Evolutionary conservation across 345 rosid genomes (phyloP).

Genomic region (Arabis hirsuta): DNA sequence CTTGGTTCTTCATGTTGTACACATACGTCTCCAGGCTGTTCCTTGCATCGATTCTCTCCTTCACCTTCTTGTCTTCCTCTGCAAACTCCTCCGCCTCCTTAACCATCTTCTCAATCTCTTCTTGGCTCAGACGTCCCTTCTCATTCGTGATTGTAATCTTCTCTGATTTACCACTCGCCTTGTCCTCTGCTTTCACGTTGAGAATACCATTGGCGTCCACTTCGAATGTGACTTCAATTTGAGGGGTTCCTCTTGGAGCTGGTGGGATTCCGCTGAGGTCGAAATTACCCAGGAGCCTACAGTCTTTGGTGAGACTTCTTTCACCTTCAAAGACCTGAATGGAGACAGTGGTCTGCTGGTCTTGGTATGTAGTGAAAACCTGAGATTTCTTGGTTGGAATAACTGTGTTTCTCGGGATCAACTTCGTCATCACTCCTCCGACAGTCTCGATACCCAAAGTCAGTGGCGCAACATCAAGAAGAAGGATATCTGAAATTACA

Average conservation of each 20-base stretch:
- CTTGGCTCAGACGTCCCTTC: constrained; percentile 94
- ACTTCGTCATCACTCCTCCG: constrained; percentile 98
- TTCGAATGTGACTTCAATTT: constrained; percentile 95
- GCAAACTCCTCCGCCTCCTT: constrained; percentile 95
- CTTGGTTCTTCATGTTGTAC: constrained; percentile 97
- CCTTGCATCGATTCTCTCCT: constrained; percentile 91
- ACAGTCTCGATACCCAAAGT: constrained; percentile 97
- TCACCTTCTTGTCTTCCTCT: constrained; percentile 94
- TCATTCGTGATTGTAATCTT: constrained; percentile 96
- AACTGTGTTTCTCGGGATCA: constrained; percentile 98
- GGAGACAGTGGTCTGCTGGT: constrained; percentile 97
- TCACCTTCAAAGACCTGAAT: constrained; percentile 99
- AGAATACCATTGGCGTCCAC: constrained; percentile 95
- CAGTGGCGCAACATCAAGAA: constrained; percentile 93
- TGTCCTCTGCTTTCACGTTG: constrained; percentile 92
- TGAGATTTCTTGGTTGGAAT: constrained; percentile 99
- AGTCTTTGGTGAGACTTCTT: constrained; percentile 95
- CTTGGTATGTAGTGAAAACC: constrained; percentile 97
- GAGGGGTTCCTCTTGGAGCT: constrained; percentile 98
- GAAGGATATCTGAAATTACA: constrained; percentile 76
- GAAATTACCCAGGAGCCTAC: constrained; percentile 84
- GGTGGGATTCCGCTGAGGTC: constrained; percentile 86
- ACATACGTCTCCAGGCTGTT: constrained; percentile 85
- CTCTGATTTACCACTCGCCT: constrained; percentile 84
- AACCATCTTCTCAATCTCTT: constrained; percentile 95